Evolutionary conservation across 345 rosid genomes (phyloP), one percentile per base, ranked within the genome.

Genomic region (Capsella bursapastoris): DNA sequence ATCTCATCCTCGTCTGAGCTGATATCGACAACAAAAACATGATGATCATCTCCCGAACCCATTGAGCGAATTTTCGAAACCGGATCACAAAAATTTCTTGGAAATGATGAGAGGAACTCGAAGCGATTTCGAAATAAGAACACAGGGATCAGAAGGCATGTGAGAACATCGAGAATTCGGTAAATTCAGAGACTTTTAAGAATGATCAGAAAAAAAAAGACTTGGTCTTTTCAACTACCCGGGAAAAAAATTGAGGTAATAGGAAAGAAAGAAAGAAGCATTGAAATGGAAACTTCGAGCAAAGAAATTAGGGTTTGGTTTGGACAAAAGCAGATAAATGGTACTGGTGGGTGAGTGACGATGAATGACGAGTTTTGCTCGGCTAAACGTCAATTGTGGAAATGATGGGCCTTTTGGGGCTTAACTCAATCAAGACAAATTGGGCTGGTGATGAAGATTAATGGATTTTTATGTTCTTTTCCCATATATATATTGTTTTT

Each of bases 1-100:
- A 18, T 16, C 8, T 77, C 80, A 13, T 77, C 80, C 35, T 77
- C 80, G 47, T 49, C 80, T 9, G 80, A 77, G 13, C 77, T 77
- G 51, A 77, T 25, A 29, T 71, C 77, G 5, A 77, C 56, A 2
- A 77, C 48, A 8, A 31, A 68, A 3, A 40, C 43, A 40, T 9
- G 65, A 3, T 44, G 62, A 3, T 57, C 62, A 71, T 64, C 51
- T 34, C 15, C 57, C 60, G 67, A 64, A 64, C 71, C 70, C 76
- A 71, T 77, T 44, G 27, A 6, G 25, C 15, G 35, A 44, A 12
- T 32, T 32, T 53, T 27, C 48, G 8, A 6, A 44, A 55, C 37
- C 13, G 34, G 34, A 29, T 15, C 53, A 16, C 55, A 15, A 0
- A 11, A 14, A 27, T 13, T 22, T 72, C 37, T 31, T 41, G 37